Evolutionary conservation across 257 asterid species (phyloP).

Genomic region (Capsicum pubescens): DNA sequence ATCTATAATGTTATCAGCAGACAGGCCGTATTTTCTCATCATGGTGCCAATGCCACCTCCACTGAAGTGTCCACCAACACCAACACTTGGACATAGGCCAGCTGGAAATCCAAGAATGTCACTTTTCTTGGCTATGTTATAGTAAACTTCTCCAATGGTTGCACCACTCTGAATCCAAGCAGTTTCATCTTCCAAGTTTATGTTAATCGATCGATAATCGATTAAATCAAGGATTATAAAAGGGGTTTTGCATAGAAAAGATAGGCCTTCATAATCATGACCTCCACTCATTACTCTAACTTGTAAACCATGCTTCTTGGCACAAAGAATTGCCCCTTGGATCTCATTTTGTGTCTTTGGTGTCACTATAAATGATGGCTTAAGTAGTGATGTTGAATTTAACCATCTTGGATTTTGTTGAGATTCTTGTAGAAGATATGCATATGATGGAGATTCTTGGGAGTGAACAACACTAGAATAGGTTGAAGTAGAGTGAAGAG

Average conservation of each 20-base stretch:
- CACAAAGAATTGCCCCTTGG: conserved; percentile 32
- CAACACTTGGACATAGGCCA: conserved; percentile 44
- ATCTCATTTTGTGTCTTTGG: conserved; percentile 36
- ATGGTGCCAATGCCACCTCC: conserved; percentile 50
- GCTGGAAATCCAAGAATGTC: conserved; percentile 37
- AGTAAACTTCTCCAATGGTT: conserved; percentile 41
- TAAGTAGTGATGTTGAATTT: conserved; percentile 25
- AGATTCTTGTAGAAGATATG: conserved; percentile 33
- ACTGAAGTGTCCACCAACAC: conserved; percentile 45
- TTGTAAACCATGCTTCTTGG: conserved; percentile 31
- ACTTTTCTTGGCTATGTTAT: conserved; percentile 36
- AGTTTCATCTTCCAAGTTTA: conserved; percentile 33
- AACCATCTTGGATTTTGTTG: conserved; percentile 47
- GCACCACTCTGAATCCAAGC: conserved; percentile 46
- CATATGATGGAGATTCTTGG: conserved; percentile 35
- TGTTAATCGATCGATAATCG: conserved; percentile 22
- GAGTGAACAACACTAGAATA: conserved; percentile 21
- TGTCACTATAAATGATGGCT: conserved; percentile 36
- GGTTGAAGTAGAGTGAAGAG: background rate
- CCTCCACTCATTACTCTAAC: conserved; percentile 42
- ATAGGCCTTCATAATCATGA: conserved; percentile 46
- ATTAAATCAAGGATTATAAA: conserved; percentile 36
- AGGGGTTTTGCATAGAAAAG: conserved; percentile 29
- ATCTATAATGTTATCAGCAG: conserved; percentile 41
- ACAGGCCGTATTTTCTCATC: conserved; percentile 40